Base-by-base conservation (phyloP, 768 basidiomycete genomes). In the Xerocomellus amylosporus region DNA sequence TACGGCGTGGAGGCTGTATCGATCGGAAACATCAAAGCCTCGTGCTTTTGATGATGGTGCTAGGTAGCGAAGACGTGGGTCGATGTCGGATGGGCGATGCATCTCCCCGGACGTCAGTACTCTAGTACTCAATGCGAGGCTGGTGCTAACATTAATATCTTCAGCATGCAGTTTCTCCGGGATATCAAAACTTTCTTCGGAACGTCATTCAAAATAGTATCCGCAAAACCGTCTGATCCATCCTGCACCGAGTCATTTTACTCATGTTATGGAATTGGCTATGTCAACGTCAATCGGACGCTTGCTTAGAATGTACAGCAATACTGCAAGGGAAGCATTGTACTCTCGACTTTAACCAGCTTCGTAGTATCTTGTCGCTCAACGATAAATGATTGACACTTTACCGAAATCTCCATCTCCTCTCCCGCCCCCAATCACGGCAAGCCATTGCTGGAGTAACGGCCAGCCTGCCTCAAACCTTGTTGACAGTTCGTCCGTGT, bases 31-130 rank as follows among this genome's bases (percentile, higher is more conserved):
- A 95, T 66, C 97, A 99, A 71, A 80, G 77, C 44, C 75, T 98
- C 9, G 87, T 95, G 5, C 75, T 96, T 38, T 71, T 96, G 34
- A 80, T 93, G 78, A 95, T 99, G 92, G 87, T 90, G 4, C 76
- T 98, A n/a, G 97, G 97, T 9, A 95, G 92, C 56, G 97, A 98
- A 67, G 97, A 99, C 67, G 93, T 98, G 0, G 92, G 93, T 1
- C 83, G 89, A 56, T 93, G 90, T 74, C 77, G 83, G 53, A 88
- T 98, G 84, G 84, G 88, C 5, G 86, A 88, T 62, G 85, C 93
- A 17, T 93, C 90, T 12, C 72, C 82, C 15, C 80, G 90, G 69
- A 91, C 90, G 90, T 90, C 56, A 71, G 90, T 81, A 31, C 42
- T n/a, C 64, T 49, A 13, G 20, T 33, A 36, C 33, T 36, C 31